Evolutionary conservation across 192 early-diverging fungal genomes (phyloP).

Genomic region (Rhizophagus sp.): DNA sequence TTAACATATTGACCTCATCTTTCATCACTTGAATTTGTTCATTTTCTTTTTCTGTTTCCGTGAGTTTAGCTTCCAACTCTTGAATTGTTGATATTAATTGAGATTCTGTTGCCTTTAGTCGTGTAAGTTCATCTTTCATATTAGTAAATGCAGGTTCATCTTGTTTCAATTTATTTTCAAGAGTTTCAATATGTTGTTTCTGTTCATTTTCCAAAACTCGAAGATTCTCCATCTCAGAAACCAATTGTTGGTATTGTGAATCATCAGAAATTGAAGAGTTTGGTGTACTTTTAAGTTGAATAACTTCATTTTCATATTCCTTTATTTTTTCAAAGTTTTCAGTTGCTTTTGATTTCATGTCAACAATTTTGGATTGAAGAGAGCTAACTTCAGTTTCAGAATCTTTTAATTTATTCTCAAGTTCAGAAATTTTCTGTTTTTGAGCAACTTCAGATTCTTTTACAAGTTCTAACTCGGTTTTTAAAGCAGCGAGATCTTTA

Average conservation of each 20-base stretch:
- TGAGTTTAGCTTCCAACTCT: conserved; percentile 16
- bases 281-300: too few species aligned
- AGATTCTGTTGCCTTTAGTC: neutral
- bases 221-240: too few species aligned
- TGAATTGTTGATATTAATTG: neutral
- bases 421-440: neutral
- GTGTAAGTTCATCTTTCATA: conserved; percentile 11
- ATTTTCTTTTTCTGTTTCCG: neutral
- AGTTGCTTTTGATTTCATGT: neutral
- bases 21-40: neutral
- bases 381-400: neutral
- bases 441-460: neutral
- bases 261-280: too few species aligned
- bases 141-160: neutral
- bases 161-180: neutral
- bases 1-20: neutral
- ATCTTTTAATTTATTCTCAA: conserved; percentile 17
- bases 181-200: neutral
- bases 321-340: neutral
- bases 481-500: neutral
- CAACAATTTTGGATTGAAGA: neutral
- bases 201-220: neutral
- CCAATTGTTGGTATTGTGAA: too few species aligned
- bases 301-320: too few species aligned
- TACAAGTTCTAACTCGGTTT: neutral